Percentiles rank a stretch among this genome's conserved stretches.
Evolutionary conservation across 2,329 filamentous ascomycete genomes (phyloP).

Genomic region (Penicillium sp.): DNA sequence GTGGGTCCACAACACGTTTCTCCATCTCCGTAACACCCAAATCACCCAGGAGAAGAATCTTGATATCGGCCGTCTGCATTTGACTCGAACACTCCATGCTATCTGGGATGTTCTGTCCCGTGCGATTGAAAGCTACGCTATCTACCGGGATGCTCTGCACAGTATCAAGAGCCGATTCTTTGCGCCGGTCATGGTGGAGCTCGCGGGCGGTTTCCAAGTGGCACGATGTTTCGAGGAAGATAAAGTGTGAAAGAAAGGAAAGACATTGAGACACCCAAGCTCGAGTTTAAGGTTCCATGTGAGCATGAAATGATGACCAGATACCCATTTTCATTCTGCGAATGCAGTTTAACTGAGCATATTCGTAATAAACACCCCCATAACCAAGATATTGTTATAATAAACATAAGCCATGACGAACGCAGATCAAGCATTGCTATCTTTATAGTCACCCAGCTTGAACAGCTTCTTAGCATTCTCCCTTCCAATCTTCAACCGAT

Average conservation of each 20-base stretch:
- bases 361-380: not conserved
- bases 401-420: not conserved
- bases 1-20: conserved; percentile 26
- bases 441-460: conserved; percentile 35
- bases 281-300: not conserved
- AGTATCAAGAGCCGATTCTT: conserved; percentile 18
- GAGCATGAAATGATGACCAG: not conserved
- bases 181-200: conserved; percentile 3
- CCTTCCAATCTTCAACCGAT: conserved; percentile 45
- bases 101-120: conserved; percentile 22
- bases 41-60: conserved; percentile 8
- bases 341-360: not conserved
- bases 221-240: not conserved
- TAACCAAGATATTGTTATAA: not conserved
- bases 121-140: conserved; percentile 21
- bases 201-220: not conserved
- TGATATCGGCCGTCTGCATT: conserved; percentile 6
- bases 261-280: not conserved
- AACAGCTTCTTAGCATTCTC: conserved; percentile 50
- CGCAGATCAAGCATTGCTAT: conserved; percentile 26
- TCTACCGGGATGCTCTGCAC: conserved; percentile 12
- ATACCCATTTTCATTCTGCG: not conserved
- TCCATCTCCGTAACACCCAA: conserved; percentile 19
- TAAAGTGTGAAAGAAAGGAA: not conserved
- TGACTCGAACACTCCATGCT: conserved; percentile 15